These are phyloP conservation scores for Anthracocystis walkeri DNA, from an alignment of 1,284 basidiomycete species.

Conservation along the genomic window DNA sequence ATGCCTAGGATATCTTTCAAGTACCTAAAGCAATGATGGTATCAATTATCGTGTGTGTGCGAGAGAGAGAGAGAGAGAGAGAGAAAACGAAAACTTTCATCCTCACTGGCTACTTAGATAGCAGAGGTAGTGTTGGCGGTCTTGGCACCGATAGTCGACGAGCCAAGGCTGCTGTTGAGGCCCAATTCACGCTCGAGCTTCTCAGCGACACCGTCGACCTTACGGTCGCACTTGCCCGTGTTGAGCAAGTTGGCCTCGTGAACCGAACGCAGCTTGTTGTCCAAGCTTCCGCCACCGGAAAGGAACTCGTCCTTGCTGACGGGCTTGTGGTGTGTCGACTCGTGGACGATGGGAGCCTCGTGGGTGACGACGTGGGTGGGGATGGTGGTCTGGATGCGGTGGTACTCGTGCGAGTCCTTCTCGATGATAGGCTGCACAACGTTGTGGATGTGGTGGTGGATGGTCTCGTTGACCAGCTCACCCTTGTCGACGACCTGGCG, in stretches of 20 bases:
- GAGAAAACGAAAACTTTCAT: background rate
- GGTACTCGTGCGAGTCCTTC: slow-evolving; percentile 69
- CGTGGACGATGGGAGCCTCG: slow-evolving; percentile 69
- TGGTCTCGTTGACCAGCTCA: slow-evolving; percentile 64
- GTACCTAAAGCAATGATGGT: slow-evolving; percentile 16
- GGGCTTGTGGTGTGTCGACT: slow-evolving; percentile 64
- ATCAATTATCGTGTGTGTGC: slow-evolving; percentile 12
- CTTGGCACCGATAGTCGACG: slow-evolving; percentile 8
- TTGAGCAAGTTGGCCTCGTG: slow-evolving; percentile 61
- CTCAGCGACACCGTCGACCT: slow-evolving; percentile 61
- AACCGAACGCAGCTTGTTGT: slow-evolving; percentile 42
- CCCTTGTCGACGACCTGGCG: slow-evolving; percentile 68
- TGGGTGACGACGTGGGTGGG: slow-evolving; percentile 63
- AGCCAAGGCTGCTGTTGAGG: slow-evolving; percentile 21
- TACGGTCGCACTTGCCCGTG: slow-evolving; percentile 60
- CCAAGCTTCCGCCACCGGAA: slow-evolving; percentile 60
- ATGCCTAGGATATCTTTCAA: slow-evolving; percentile 21
- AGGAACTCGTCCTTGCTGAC: slow-evolving; percentile 65
- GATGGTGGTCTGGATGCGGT: slow-evolving; percentile 66
- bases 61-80: background rate
- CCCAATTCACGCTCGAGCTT: slow-evolving; percentile 54
- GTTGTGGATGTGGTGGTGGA: slow-evolving; percentile 70
- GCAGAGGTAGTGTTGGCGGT: slow-evolving; percentile 10
- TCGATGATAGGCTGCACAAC: slow-evolving; percentile 69
- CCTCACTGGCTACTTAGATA: slow-evolving; percentile 1